These are phyloP conservation scores for Plasmodium sp. DNA, from an alignment of 169 alveolate species.

Conservation along the genomic window DNA sequence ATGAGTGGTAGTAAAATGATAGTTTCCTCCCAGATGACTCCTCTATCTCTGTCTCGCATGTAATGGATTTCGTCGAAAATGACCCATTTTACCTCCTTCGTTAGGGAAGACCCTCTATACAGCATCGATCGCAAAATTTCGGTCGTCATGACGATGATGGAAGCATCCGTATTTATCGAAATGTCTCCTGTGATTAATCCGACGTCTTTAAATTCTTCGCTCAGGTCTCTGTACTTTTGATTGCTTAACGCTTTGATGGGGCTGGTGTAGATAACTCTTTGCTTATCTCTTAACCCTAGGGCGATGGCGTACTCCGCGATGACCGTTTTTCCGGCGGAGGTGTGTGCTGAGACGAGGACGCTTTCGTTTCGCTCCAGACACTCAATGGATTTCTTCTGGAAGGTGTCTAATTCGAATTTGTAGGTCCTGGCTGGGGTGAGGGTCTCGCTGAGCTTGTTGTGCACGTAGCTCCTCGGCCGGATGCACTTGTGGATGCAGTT, in stretches of 20 bases:
- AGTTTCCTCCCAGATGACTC: constrained; percentile 99
- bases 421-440: constrained; percentile 91
- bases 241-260: constrained; percentile 99
- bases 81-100: constrained; percentile 92
- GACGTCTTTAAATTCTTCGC: constrained; percentile 97
- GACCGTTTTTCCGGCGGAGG: constrained; percentile 99
- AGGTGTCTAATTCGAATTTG: constrained; percentile 95
- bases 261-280: constrained; percentile 98
- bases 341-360: constrained; percentile 99
- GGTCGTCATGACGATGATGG: constrained; percentile 99
- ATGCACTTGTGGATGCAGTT: constrained; percentile 74
- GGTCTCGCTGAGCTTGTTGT: constrained; percentile 42
- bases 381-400: constrained; percentile 95
- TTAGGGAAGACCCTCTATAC: constrained; percentile 98
- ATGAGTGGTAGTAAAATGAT: constrained; percentile 95
- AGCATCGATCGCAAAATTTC: constrained; percentile 98
- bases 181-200: constrained; percentile 99
- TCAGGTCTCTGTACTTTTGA: constrained; percentile 98
- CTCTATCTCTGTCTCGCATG: constrained; percentile 99
- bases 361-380: constrained; percentile 96
- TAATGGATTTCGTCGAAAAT: constrained; percentile 99
- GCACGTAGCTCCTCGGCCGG: constrained; percentile 66
- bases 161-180: constrained; percentile 97
- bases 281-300: constrained; percentile 95
- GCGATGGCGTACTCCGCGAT: constrained; percentile 99